Conservation (phyloP, 768 basidiomycete species). For the Boletellus emodensis region DNA sequence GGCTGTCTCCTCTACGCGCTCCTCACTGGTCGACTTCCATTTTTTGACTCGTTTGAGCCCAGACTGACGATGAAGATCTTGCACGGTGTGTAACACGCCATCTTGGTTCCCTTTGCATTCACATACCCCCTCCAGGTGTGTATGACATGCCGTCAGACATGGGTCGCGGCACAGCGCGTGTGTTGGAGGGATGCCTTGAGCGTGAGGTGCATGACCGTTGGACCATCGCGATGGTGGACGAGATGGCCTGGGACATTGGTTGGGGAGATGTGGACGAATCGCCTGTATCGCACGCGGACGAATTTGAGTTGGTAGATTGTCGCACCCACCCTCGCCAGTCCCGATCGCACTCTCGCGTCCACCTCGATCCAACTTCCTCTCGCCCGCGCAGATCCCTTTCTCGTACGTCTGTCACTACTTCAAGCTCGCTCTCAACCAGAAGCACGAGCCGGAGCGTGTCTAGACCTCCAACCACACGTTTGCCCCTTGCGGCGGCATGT, state of each 20-base stretch:
- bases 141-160: slow-evolving; percentile 56
- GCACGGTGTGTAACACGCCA: slow-evolving; percentile 51
- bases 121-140: slow-evolving; percentile 42
- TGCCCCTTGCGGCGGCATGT: slow-evolving; percentile 25
- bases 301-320: slow-evolving; percentile 27
- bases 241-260: slow-evolving; percentile 76
- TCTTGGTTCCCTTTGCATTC: slow-evolving; percentile 2
- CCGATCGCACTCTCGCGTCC: slow-evolving; percentile 30
- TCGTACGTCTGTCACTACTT: slow-evolving; percentile 41
- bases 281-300: slow-evolving; percentile 25
- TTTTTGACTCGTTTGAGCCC: slow-evolving; percentile 86
- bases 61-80: slow-evolving; percentile 89
- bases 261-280: slow-evolving; percentile 47
- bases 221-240: slow-evolving; percentile 78
- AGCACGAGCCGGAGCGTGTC: slow-evolving; percentile 41
- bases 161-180: slow-evolving; percentile 58
- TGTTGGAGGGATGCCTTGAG: slow-evolving; percentile 79
- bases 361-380: slow-evolving; percentile 20
- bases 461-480: slow-evolving; percentile 29
- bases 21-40: slow-evolving; percentile 81
- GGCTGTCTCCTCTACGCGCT: slow-evolving; percentile 87
- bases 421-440: slow-evolving; percentile 37
- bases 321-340: slow-evolving; percentile 11
- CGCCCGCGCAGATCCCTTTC: slow-evolving; percentile 46
- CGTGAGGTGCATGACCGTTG: slow-evolving; percentile 59